phyloP scores from a whole-genome alignment of 768 basidiomycete species.

The Tylopilus sp. region DNA sequence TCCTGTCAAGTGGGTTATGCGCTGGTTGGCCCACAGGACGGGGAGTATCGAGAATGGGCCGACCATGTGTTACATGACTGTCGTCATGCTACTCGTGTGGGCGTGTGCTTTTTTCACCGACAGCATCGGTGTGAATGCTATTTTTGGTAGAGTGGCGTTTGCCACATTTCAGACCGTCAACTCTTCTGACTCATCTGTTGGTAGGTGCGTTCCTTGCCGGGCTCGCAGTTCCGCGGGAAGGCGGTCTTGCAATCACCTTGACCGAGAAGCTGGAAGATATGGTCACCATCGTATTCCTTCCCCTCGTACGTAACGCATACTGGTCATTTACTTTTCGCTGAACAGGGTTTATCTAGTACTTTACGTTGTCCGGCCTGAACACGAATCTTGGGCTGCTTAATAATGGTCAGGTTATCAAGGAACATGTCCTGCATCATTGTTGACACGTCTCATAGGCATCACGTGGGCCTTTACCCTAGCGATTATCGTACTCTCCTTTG shows the following conservation, averaged over 20 bases:
- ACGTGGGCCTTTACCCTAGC: constrained; percentile 89
- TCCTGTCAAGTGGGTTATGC: constrained; percentile 56
- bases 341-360: constrained; percentile 55
- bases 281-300: constrained; percentile 85
- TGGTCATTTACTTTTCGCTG: not conserved
- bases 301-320: constrained; percentile 48
- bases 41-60: constrained; percentile 83
- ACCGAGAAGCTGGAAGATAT: constrained; percentile 97
- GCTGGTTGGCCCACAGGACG: constrained; percentile 71
- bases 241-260: constrained; percentile 80
- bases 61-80: constrained; percentile 85
- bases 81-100: constrained; percentile 77
- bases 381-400: constrained; percentile 86
- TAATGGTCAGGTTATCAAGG: constrained; percentile 43
- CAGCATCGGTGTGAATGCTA: constrained; percentile 86
- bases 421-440: not conserved
- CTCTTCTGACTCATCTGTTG: not conserved
- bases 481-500: constrained; percentile 74
- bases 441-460: constrained; percentile 41
- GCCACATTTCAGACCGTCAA: not conserved
- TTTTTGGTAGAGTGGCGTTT: constrained; percentile 58
- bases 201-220: constrained; percentile 82
- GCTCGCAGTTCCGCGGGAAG: constrained; percentile 81
- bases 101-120: constrained; percentile 91
- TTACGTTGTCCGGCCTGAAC: constrained; percentile 85